Evolutionary conservation across 129 eudicot genomes (phyloP), one percentile per base, ranked within the genome.

Genomic region (Pseudognaphalium luteoalbum): DNA sequence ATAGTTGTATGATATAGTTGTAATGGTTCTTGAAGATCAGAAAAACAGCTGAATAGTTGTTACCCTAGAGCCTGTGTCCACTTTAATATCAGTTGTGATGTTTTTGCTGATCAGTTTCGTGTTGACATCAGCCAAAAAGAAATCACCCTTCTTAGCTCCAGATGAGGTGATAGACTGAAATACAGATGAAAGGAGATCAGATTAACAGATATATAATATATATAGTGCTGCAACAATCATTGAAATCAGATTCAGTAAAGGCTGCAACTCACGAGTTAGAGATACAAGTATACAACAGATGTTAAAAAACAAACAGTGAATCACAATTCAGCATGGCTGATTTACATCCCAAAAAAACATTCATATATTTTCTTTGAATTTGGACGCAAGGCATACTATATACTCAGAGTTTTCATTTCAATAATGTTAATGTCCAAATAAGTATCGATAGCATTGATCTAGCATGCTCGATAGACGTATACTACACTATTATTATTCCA

Each of bases 1-100:
- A 15, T 25, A 29, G 17, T 28, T 16, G 74, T 50, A 50, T 50
- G 7, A 14, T 52, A 16, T 30, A 60, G 37, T 74, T 74, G 59
- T 25, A 74, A 47, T 47, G 54, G 54, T 47, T 47, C 54, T 12
- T 47, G n/a, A 47, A 47, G 17, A 47, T 3, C 16, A 22, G 29
- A 22, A 32, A 6, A 34, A 21, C 11, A 57, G 14, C 28, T 57
- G 14, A 57, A 64, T 1, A 54, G 21, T 39, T 81, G 82, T 85
- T 79, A 90, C 96, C 66, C 86, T 90, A 66, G 96, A 90, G 79
- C 76, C 81, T 42, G 96, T 86, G 76, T 90, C 96, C 74, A 90
- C 96, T 84, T 88, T 90, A 14, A 90, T 29, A 73, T 90, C 96
- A 75, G 96, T 86, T 54, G 93, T 88, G 81, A 90, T 80, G 81